phyloP scores from a whole-genome alignment of 768 basidiomycete genomes.

The Cystofilobasidium ferigula region DNA sequence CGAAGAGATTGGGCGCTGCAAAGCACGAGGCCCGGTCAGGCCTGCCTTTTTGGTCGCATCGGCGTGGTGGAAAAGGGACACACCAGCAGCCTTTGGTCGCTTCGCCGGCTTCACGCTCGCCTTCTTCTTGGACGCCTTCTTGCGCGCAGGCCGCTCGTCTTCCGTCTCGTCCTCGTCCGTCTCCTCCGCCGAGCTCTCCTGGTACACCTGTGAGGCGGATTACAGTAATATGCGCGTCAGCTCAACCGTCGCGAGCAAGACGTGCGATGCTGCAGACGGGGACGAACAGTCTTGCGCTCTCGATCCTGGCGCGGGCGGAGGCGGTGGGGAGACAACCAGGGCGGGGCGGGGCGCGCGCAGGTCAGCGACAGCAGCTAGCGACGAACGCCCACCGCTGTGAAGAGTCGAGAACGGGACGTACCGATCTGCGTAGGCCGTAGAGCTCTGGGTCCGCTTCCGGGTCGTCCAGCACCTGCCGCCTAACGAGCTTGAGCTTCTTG shows the following conservation, averaged over 20 bases:
- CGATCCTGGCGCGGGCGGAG: too few species aligned
- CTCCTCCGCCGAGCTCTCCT: constrained; percentile 28
- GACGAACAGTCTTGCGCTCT: neutral
- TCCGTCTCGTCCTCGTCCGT: constrained; percentile 31
- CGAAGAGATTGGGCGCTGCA: constrained; percentile 30
- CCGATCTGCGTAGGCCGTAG: constrained; percentile 18
- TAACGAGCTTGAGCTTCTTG: constrained; percentile 2
- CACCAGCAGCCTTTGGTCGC: constrained; percentile 1
- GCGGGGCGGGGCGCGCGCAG: too few species aligned
- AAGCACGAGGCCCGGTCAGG: too few species aligned
- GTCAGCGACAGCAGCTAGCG: too few species aligned
- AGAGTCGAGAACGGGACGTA: neutral
- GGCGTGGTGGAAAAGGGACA: neutral
- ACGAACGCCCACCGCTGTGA: too few species aligned
- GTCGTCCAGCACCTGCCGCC: constrained; percentile 7
- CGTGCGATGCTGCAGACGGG: too few species aligned
- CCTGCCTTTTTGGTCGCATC: neutral
- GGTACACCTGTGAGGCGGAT: constrained; percentile 7
- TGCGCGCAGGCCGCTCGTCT: constrained; percentile 16
- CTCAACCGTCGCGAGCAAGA: too few species aligned
- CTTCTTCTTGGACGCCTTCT: constrained; percentile 27
- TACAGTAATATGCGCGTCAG: too few species aligned
- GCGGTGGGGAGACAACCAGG: too few species aligned
- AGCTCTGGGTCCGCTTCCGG: constrained; percentile 18
- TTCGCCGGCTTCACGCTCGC: constrained; percentile 1